These are phyloP conservation scores for Xenosphaeropsis pyriputrescens DNA, from an alignment of 2,329 filamentous ascomycete species.

Conservation along the genomic window DNA sequence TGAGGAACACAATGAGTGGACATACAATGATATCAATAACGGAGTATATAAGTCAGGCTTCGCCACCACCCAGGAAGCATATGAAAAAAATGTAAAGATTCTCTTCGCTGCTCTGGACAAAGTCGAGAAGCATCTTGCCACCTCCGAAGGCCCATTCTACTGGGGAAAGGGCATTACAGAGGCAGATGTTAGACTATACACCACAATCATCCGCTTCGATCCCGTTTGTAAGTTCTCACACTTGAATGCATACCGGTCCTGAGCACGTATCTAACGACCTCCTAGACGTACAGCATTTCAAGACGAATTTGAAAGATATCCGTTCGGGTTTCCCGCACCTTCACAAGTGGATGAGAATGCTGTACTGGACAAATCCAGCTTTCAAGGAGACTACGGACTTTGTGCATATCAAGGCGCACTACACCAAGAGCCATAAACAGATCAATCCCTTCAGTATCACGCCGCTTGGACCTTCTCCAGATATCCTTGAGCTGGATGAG, in stretches of 20 bases:
- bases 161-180: constrained; percentile 68
- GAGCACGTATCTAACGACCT: no score
- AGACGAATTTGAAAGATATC: constrained; percentile 39
- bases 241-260: no score
- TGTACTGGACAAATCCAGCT: constrained; percentile 55
- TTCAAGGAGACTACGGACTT: constrained; percentile 30
- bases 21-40: constrained; percentile 60
- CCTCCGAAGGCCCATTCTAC: constrained; percentile 46
- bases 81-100: constrained; percentile 54
- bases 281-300: constrained; percentile 82
- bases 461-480: constrained; percentile 69
- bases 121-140: constrained; percentile 55
- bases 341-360: constrained; percentile 48
- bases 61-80: constrained; percentile 69
- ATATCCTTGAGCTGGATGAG: constrained; percentile 64
- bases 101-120: constrained; percentile 69
- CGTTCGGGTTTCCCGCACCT: constrained; percentile 39
- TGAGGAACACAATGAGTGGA: constrained; percentile 68
- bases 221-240: constrained; percentile 16
- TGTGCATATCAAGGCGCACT: constrained; percentile 58
- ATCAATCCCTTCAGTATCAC: constrained; percentile 63
- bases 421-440: constrained; percentile 68
- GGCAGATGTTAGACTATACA: constrained; percentile 61
- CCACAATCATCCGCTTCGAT: constrained; percentile 52
- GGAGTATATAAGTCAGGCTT: constrained; percentile 69